Percentiles rank a stretch among this genome's conserved stretches.
Conservation (phyloP, 83 land plant species). For the Picea engelmannii region DNA sequence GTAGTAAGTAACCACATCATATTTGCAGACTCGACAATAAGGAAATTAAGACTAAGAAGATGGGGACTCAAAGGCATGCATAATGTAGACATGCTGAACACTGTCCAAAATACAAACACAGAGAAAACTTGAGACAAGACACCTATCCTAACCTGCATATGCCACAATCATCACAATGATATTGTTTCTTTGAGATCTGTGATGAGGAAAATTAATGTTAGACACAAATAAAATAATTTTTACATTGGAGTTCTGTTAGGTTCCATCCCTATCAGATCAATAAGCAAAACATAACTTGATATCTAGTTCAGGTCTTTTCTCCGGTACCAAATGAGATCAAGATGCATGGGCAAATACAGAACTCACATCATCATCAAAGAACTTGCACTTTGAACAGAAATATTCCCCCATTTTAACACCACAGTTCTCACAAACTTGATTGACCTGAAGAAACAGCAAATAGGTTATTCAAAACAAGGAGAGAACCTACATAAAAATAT, state of each 20-base stretch:
- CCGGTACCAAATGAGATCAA: not conserved
- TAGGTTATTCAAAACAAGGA: not conserved
- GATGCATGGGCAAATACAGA: not conserved
- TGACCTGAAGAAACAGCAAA: constrained; percentile 26
- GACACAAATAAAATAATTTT: not conserved
- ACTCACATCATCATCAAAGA: constrained; percentile 73
- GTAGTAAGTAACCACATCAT: constrained; percentile 4
- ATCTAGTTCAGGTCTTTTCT: not conserved
- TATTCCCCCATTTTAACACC: constrained; percentile 79
- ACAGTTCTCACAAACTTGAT: constrained; percentile 56
- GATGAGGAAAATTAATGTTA: not conserved
- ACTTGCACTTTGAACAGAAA: constrained; percentile 63
- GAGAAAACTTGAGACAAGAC: not conserved
- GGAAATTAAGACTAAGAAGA: not conserved
- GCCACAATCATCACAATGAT: constrained; percentile 74
- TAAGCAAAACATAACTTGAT: not conserved
- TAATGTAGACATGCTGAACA: not conserved
- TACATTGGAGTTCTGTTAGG: not conserved
- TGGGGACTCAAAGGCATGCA: not conserved
- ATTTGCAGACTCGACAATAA: not conserved
- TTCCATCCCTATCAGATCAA: not conserved
- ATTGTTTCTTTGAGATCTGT: constrained; percentile 56
- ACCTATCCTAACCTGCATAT: constrained; percentile 55
- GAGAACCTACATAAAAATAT: not conserved
- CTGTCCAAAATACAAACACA: not conserved